Evolutionary conservation across 1,284 basidiomycete genomes (phyloP), one percentile per base, ranked within the genome.

Genomic region (Coriolopsis trogii): DNA sequence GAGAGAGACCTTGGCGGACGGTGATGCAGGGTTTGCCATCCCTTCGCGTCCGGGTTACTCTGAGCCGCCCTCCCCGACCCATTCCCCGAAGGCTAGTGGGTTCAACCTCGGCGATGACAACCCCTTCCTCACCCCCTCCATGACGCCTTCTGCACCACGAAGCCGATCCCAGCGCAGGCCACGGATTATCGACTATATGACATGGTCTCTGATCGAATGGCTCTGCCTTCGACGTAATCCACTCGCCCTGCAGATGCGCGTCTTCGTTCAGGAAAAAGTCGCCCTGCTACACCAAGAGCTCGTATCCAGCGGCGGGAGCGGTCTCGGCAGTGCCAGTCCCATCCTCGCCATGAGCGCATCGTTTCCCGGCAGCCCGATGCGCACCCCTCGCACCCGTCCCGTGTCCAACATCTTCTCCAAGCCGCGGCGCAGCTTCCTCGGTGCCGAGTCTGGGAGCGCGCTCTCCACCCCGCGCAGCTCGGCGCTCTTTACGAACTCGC

Each of bases 181-280:
- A 3, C 75, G 85, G 25, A 70, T 85, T 29, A 73, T 89, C 4
- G 90, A 93, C 65, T 91, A 89, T 64, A 73, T 84, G 29, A 73
- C 86, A 24, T 92, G 89, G 89, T 89, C 87, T 0, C 64, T 85
- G 24, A 72, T 89, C 34, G 87, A 91, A 62, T 76, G 89, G 46
- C 64, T 89, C 6, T 85, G 81, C 52, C 74, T 84, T 0, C 80
- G 81, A 58, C 78, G 82, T 18, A 83, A 72, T 28, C 87, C 89
- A 0, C 73, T 93, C 15, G 71, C 79, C 46, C 69, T 89, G 12
- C 84, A 88, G 53, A 73, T 91, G 65, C 81, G 84, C 15, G 69
- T 81, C 2, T 80, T 85, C 50, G 75, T 84, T 23, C 80, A 83
- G 56, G 84, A 85, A 63, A 86, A 84, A 58, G 70, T 84, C 1